Base-by-base conservation (phyloP, 306 rosid genomes). In the Cercis canadensis region DNA sequence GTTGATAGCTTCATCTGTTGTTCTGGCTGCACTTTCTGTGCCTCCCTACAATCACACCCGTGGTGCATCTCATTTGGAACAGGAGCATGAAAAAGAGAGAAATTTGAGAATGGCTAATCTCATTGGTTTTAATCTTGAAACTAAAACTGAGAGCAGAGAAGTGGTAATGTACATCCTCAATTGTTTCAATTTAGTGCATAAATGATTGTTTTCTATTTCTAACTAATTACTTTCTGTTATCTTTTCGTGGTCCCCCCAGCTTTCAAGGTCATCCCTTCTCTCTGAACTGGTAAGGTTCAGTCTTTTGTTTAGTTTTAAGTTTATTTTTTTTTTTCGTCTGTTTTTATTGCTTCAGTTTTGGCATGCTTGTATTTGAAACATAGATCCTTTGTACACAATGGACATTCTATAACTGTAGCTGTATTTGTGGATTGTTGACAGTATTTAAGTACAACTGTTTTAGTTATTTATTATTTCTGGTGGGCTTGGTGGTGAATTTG, bases 1-100 rank as follows among this genome's bases (percentile, higher is more conserved):
- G 77, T 78, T 91, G 71, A 86, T 91, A 76, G 99, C 99, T 18
- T 95, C 99, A 43, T 95, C 99, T n/a, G 96, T 95, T 71, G 92
- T 91, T 69, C 83, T 95, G 69, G 96, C 99, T 75, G 97, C 97
- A 41, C 96, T 95, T 39, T 86, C 99, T 6, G 93, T 89, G 51
- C 72, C 92, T 57, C 99, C 99, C 15, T 92, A 91, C 76, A 90
- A 85, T 70, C 89, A 69, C 58, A 84, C 78, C 37, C 85, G 65
- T 5, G 85, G 90, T 61, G 96, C 90, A 32, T 95, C 96, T 44
- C 97, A 95, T 85, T 46, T 85, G 78, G 97, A 91, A 76, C 78
- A 86, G 71, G 96, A 91, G 79, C 91, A 89, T 83, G 99, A 86
- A 73, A 95, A 89, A 47, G 99, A 91, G 62, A 83, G 96, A 45